Conservation (phyloP, 208 protist species). For the Lotmaria passim region DNA sequence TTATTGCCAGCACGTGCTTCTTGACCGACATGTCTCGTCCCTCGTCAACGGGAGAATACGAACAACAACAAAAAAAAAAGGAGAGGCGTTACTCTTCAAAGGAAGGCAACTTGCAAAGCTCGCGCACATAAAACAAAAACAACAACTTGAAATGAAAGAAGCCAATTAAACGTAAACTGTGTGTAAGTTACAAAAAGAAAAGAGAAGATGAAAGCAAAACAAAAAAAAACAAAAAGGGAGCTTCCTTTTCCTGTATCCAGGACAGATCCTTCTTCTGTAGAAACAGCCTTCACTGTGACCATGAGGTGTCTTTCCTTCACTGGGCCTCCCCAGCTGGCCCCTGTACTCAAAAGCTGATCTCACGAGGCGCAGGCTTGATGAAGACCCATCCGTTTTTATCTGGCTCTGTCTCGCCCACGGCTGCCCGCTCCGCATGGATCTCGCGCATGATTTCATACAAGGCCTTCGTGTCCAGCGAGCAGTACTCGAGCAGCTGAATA, state of each 20-base stretch:
- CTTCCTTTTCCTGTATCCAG: no score
- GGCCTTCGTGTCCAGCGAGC: constrained; percentile 86
- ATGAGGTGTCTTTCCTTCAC: not conserved
- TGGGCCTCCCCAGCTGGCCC: not conserved
- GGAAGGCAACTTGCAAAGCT: no score
- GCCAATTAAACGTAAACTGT: no score
- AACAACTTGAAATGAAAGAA: no score
- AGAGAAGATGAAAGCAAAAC: not conserved
- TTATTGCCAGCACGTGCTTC: no score
- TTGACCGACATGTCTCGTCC: no score
- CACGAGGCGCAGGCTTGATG: constrained; percentile 59
- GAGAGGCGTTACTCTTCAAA: no score
- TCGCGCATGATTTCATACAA: constrained; percentile 91
- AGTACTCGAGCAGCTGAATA: constrained; percentile 92
- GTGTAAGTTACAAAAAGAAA: no score
- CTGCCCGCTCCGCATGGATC: constrained; percentile 70
- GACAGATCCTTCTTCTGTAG: no score
- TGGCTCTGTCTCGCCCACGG: constrained; percentile 38
- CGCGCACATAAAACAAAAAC: no score
- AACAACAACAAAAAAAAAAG: no score
- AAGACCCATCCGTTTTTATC: constrained; percentile 90
- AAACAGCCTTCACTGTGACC: not conserved
- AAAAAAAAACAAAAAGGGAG: not conserved
- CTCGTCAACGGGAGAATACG: no score
- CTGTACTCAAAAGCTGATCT: constrained; percentile 45